A percentile compares a stretch with the other conserved stretches of the same genome.
Evolutionary conservation across 306 rosid genomes (phyloP).

Genomic region (Alnus rubra): DNA sequence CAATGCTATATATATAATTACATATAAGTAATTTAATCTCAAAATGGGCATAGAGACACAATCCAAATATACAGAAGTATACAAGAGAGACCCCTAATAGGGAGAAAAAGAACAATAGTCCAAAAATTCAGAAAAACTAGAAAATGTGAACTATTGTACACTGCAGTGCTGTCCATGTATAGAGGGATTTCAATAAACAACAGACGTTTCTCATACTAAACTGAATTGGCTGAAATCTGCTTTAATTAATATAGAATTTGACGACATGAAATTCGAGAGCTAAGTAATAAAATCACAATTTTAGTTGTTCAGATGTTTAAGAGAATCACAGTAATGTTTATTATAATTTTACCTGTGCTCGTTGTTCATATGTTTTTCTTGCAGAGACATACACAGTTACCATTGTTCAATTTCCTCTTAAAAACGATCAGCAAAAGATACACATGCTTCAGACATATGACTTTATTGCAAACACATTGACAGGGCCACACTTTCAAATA

Average conservation of each 20-base stretch:
- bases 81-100: too few species aligned
- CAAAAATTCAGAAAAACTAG: too few species aligned
- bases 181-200: slow-evolving; percentile 7
- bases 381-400: background rate
- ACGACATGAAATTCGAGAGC: background rate
- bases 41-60: too few species aligned
- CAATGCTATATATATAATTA: too few species aligned
- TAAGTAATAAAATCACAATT: background rate
- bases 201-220: background rate
- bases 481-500: slow-evolving; percentile 4
- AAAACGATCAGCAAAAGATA: background rate
- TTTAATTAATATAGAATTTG: background rate
- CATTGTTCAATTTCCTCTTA: slow-evolving; percentile 4
- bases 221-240: background rate
- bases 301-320: background rate
- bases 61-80: too few species aligned
- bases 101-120: too few species aligned
- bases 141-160: too few species aligned
- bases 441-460: slow-evolving; percentile 1
- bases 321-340: background rate
- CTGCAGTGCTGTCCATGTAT: too few species aligned
- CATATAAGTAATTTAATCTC: too few species aligned
- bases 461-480: background rate
- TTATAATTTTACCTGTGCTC: background rate
- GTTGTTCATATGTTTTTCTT: background rate